Base-by-base conservation (phyloP, 2,329 filamentous ascomycete species). In the Fusarium torulosum region DNA sequence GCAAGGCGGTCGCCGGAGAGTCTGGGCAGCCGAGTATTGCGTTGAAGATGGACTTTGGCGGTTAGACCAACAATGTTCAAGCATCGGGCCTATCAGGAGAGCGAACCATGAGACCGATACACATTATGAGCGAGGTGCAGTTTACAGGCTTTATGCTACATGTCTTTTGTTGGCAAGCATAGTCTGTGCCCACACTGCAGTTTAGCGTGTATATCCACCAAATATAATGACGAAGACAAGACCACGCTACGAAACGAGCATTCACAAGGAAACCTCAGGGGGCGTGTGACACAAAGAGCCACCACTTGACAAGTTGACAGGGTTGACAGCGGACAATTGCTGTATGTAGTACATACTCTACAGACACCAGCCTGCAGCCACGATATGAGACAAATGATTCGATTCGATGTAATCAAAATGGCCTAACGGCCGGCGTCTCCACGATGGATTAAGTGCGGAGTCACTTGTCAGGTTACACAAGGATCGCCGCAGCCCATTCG, bases 11-110 rank as follows among this genome's bases (percentile, higher is more conserved):
- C 4, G 74, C 79, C 42, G 79, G 79, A 50, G 83, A 80, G 59
- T 80, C 83, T 59, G 85, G 81, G 27, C 88, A 88, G 78, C 96
- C 96, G 14, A 96, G 84, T 66, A 99, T 99, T 84, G 93, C 93
- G 53, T 79, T 99, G 75, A 96, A 96, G 85, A 96, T 98, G 92
- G 86, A 97, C 78, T 98, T 99, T 85, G 88, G 88, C 7, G 80
- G 81, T 42, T 78, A 72, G 72, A 55, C 46, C 49, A 62, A 38
- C 29, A 31, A 35, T 53, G 13, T 50, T 54, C 38, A 59, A 33
- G 35, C 47, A 40, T 53, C 19, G 65, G 40, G 25, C 59, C 23
- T 44, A 27, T 42, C 20, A 55, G n/a, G 42, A 41, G 29, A 38
- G 15, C 17, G 29, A 38, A 17, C 17, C 21, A 44, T 53, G 41